Percentiles rank a stretch among this genome's conserved stretches.
These are phyloP conservation scores for Ceratocystis alfenasii DNA, from an alignment of 2,329 filamentous ascomycete species.

Conservation along the genomic window DNA sequence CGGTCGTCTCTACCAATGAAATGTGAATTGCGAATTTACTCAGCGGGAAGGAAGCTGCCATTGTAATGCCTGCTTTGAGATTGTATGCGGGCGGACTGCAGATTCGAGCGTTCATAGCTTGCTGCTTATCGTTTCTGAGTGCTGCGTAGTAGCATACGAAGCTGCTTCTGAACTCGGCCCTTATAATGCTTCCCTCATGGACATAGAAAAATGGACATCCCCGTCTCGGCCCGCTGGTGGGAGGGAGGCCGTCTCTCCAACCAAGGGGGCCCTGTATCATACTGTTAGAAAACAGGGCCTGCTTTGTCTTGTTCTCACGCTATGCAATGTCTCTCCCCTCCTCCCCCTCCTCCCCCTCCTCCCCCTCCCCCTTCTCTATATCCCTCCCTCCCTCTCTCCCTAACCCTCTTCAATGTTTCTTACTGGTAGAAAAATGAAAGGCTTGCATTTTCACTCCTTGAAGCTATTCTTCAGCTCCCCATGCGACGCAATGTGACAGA, in stretches of 20 bases:
- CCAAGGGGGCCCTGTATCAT: neutral
- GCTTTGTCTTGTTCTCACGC: neutral
- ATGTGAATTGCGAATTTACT: neutral
- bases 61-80: neutral
- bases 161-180: no score
- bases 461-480: neutral
- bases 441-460: neutral
- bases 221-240: neutral
- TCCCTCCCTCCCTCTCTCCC: neutral
- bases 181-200: neutral
- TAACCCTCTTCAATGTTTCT: neutral
- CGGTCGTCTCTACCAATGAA: no score
- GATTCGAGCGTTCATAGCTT: neutral
- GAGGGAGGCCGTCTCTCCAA: neutral
- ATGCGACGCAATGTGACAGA: neutral
- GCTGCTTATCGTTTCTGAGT: neutral
- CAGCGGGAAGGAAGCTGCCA: conserved; percentile 1
- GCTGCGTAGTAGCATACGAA: neutral
- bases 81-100: neutral
- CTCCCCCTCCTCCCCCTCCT: neutral
- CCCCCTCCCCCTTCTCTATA: no score
- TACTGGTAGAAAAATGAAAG: neutral
- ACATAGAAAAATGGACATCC: neutral
- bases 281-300: neutral
- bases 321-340: neutral